Percentiles rank a stretch among this genome's conserved stretches.
Evolutionary conservation across 1,284 basidiomycete species (phyloP).

Genomic region (Cryptococcus maquisensis): DNA sequence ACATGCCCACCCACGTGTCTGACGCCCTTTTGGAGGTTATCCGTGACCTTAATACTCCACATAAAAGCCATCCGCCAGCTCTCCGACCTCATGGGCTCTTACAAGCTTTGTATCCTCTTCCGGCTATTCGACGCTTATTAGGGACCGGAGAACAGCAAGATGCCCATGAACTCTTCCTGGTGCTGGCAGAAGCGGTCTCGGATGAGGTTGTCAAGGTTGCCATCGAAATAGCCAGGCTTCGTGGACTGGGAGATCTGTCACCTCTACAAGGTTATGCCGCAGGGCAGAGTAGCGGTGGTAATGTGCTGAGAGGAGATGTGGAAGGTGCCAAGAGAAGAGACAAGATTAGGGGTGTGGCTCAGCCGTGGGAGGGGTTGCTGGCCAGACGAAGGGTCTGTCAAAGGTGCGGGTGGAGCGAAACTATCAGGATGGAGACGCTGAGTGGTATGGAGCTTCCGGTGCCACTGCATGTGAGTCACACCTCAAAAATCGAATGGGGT

Average conservation of each 20-base stretch:
- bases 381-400: constrained; percentile 43
- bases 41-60: constrained; percentile 67
- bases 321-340: constrained; percentile 15
- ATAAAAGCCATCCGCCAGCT: constrained; percentile 54
- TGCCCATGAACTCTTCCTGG: constrained; percentile 90
- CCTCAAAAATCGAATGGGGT: constrained; percentile 9
- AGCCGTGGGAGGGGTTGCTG: constrained; percentile 48
- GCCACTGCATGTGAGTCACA: constrained; percentile 36
- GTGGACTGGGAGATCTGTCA: constrained; percentile 32
- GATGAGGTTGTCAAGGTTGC: constrained; percentile 59
- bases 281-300: constrained; percentile 8
- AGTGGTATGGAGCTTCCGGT: constrained; percentile 47
- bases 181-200: constrained; percentile 80
- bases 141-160: constrained; percentile 87
- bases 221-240: constrained; percentile 26
- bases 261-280: constrained; percentile 25
- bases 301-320: constrained; percentile 1
- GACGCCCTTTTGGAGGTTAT: constrained; percentile 69
- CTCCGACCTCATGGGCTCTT: constrained; percentile 70
- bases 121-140: constrained; percentile 63
- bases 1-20: constrained; percentile 75
- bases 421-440: constrained; percentile 43
- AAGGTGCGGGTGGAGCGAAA: constrained; percentile 42
- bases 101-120: constrained; percentile 59
- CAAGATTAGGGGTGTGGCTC: constrained; percentile 31